Evolutionary conservation across 2,329 filamentous ascomycete species (phyloP).

Genomic region (Coniochaeta sp.): DNA sequence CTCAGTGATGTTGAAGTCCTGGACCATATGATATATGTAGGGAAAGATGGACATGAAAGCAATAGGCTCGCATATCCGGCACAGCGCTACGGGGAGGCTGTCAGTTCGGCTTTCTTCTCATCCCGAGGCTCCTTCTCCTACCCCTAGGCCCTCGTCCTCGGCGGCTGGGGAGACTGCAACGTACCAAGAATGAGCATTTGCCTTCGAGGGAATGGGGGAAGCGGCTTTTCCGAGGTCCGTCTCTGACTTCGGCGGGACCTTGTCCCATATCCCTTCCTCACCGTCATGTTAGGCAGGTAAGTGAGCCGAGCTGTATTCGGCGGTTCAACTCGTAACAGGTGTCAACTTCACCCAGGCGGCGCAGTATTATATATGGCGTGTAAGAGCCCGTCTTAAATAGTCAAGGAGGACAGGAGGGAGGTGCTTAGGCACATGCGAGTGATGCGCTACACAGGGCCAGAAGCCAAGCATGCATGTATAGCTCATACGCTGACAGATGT

Average conservation of each 20-base stretch:
- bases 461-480: neutral
- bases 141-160: neutral
- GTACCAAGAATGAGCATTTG: slow-evolving; percentile 48
- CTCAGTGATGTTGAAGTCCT: slow-evolving; percentile 79
- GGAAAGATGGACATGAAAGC: slow-evolving; percentile 99
- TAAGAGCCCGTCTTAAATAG: no score
- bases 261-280: slow-evolving; percentile 8
- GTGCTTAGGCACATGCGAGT: neutral
- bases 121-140: neutral
- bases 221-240: slow-evolving; percentile 14
- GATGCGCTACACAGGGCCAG: neutral
- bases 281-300: slow-evolving; percentile 7
- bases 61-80: slow-evolving; percentile 95
- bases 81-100: slow-evolving; percentile 49
- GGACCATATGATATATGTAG: slow-evolving; percentile 96
- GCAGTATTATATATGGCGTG: neutral
- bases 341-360: neutral
- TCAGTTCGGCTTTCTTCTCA: neutral
- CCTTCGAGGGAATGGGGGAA: slow-evolving; percentile 28
- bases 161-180: slow-evolving; percentile 9
- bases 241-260: slow-evolving; percentile 4
- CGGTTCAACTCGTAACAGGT: neutral
- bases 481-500: neutral
- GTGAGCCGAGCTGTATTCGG: neutral
- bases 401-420: neutral